Base-by-base conservation (phyloP, 2,329 filamentous ascomycete genomes). In the Bipolaris victoriae region DNA sequence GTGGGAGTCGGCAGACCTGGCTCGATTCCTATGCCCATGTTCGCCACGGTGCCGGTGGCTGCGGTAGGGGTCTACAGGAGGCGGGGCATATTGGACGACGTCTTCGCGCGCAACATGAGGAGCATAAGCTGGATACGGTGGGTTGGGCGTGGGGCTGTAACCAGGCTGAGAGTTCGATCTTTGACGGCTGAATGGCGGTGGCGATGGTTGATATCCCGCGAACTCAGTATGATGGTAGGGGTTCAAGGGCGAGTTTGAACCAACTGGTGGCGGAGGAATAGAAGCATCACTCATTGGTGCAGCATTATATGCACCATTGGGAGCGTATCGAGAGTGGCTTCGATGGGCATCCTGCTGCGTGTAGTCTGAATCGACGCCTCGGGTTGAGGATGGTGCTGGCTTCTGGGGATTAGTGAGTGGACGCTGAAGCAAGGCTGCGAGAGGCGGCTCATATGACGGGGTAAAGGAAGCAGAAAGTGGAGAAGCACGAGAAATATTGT, bases 1-100 rank as follows among this genome's bases (percentile, higher is more conserved):
- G 51, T 72, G 71, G 49, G 68, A 64, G 63, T 71, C 72, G 57
- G 70, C 74, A 72, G 73, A 76, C 71, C 70, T 75, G 62, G 74
- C 67, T 65, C 73, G 70, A 55, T 24, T 16, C 16, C 33, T 26
- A n/a, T 75, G 70, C 50, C 62, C 60, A 56, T 64, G 61, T 55
- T 63, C 64, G 36, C 58, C 62, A 45, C 65, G 65, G 43, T 62
- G 64, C 59, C 70, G 71, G 53, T 67, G 66, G 50, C 68, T 71
- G 61, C 61, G 63, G 26, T 31, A 45, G 40, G 70, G 69, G 48
- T 63, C 68, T 58, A 57, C 67, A 20, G 69, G 66, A 47, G 72
- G 61, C 37, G 63, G 55, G 50, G 70, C 68, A 24, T 63, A 62
- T 29, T 67, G 49, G 39, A 58, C 36, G 24, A 65, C 24, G 40